Evolutionary conservation across 495 filamentous ascomycete species (phyloP), one percentile per base, ranked within the genome.

Genomic region (Astrothelium subdiscretum): DNA sequence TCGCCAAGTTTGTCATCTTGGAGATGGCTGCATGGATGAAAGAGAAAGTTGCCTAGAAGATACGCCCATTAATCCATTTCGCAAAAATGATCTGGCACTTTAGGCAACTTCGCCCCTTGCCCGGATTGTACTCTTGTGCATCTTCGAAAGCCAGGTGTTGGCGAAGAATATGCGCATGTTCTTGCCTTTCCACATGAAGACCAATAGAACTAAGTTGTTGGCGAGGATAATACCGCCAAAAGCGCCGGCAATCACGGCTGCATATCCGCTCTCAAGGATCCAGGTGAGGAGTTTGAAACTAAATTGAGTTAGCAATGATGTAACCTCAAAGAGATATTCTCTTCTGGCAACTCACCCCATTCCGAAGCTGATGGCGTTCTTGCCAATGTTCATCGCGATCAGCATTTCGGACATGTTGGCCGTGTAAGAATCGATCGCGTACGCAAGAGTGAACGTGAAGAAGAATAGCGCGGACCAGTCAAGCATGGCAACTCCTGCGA

Each of bases 301-400:
- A 54, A 10, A 8, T 29, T 10, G 8, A 20, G 2, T 54, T 29
- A 54, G 48, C 48, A 15, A 26, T 8, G 3, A 27, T 8, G 2
- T 10, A 11, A 1, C 5, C 29, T 26, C 6, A 29, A 8, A 54
- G 5, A 24, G 6, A 8, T 8, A 11, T 11, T 27, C 48, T 29
- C 29, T 54, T 11, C 20, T 4, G 20, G 43, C 10, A 20, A 54
- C 24, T 27, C 29, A 54, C 48, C 83, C 82, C 74, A 85, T 81
- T 2, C 81, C 84, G 64, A 87, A 85, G 58, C 74, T 78, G 54
- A 87, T 83, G 3, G 80, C 78, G 69, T 85, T 82, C 63, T 87
- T 87, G n/a, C 84, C 84, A 27, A 87, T 66, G 63, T 85, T 85
- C 82, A 87, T 85, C 2, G 81, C 82, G 65, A 87, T 87, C 31